These are phyloP conservation scores for Aureobasidium sp. DNA, from an alignment of 2,329 filamentous ascomycete genomes.

Conservation along the genomic window DNA sequence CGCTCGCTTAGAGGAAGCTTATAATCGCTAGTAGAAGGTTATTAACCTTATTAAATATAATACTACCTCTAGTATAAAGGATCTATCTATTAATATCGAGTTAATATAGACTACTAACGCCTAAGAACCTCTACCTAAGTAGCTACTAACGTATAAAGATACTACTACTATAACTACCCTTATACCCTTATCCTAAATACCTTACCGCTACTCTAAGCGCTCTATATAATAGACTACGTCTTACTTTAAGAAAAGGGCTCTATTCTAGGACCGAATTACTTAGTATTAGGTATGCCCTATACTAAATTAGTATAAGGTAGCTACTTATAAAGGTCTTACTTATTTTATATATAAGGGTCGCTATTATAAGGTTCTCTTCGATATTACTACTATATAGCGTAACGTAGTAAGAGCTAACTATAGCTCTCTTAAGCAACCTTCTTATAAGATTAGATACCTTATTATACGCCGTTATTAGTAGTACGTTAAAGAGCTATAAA, in stretches of 20 bases:
- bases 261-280: too few species aligned
- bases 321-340: too few species aligned
- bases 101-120: not conserved
- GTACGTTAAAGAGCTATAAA: too few species aligned
- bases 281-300: not conserved
- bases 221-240: not conserved
- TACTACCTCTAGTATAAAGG: not conserved
- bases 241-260: too few species aligned
- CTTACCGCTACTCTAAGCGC: not conserved
- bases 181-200: too few species aligned
- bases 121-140: not conserved
- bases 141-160: not conserved
- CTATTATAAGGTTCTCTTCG: not conserved
- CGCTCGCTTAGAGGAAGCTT: not conserved
- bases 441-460: too few species aligned
- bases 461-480: too few species aligned
- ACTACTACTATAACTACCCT: too few species aligned
- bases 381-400: not conserved
- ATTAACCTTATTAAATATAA: not conserved
- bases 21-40: not conserved
- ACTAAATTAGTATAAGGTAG: too few species aligned
- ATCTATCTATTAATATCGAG: not conserved
- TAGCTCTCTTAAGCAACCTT: too few species aligned
- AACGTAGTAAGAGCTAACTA: not conserved
- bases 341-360: not conserved